Conservation (phyloP, 2,329 filamentous ascomycete genomes). For the Aspergillus fumigatiaffinis region DNA sequence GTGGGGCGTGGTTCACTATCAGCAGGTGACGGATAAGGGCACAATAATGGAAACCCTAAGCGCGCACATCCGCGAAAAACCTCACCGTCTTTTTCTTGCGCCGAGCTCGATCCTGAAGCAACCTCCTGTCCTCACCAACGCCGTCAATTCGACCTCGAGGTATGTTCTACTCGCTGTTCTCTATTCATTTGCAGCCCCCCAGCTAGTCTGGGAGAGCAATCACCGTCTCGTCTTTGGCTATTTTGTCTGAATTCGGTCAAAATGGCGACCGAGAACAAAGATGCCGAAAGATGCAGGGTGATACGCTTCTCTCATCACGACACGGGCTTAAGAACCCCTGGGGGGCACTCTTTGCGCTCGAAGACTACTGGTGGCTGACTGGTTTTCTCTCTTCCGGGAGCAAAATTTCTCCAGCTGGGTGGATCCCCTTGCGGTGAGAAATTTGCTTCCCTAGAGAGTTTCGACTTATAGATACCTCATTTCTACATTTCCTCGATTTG, state of each 20-base stretch:
- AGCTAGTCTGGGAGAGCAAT: conserved; percentile 46
- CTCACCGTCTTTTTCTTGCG: conserved; percentile 18
- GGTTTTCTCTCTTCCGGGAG: conserved; percentile 12
- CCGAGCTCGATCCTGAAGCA: conserved; percentile 8
- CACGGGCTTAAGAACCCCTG: conserved; percentile 68
- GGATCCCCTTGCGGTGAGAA: neutral
- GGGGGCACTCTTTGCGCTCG: conserved; percentile 67
- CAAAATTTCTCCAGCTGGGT: conserved; percentile 6
- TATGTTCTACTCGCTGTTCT: conserved; percentile 32
- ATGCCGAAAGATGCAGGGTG: conserved; percentile 25
- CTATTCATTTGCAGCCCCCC: conserved; percentile 30
- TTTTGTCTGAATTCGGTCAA: conserved; percentile 1
- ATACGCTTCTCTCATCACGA: conserved; percentile 43
- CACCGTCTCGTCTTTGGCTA: conserved; percentile 24
- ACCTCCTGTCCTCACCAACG: conserved; percentile 25
- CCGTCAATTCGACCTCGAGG: conserved; percentile 34
- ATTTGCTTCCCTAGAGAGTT: conserved; percentile 6
- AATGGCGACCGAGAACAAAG: conserved; percentile 4
- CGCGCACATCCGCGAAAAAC: conserved; percentile 29
- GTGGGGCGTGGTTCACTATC: neutral
- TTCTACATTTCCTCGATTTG: conserved; percentile 42
- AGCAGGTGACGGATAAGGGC: conserved; percentile 32
- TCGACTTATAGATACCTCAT: conserved; percentile 33
- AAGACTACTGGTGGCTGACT: conserved; percentile 62
- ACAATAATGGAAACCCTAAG: conserved; percentile 24